Conservation (phyloP, 163 green algal species). For the Coccomyxa subellipsoidea region DNA sequence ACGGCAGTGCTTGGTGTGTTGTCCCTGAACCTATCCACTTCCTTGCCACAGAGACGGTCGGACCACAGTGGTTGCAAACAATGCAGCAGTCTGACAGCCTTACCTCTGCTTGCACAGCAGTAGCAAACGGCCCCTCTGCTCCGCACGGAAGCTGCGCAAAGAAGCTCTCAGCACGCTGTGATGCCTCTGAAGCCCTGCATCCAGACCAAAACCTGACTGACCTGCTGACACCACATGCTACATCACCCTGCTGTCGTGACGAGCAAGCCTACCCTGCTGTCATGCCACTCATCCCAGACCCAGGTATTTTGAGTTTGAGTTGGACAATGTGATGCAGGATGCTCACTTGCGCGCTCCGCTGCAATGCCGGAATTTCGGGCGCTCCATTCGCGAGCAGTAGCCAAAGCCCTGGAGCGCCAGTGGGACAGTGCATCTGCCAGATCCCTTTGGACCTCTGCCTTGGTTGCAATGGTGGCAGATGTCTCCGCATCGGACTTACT, state of each 20-base stretch:
- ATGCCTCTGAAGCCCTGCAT: slow-evolving; percentile 36
- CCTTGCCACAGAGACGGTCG: too few species aligned
- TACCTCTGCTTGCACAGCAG: slow-evolving; percentile 42
- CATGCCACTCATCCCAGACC: background rate
- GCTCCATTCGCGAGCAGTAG: slow-evolving; percentile 62
- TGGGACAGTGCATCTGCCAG: slow-evolving; percentile 56
- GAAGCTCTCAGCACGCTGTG: slow-evolving; percentile 65
- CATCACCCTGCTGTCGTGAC: too few species aligned
- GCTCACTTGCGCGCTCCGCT: slow-evolving; percentile 78
- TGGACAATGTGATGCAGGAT: too few species aligned
- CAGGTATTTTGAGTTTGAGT: too few species aligned
- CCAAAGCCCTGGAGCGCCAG: slow-evolving; percentile 74
- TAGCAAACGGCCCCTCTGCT: slow-evolving; percentile 50
- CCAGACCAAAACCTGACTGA: background rate
- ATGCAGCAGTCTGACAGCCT: background rate
- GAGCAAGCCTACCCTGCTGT: background rate
- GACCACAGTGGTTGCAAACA: too few species aligned
- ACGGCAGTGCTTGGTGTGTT: too few species aligned
- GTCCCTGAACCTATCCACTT: too few species aligned
- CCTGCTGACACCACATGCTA: too few species aligned
- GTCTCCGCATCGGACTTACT: slow-evolving; percentile 66
- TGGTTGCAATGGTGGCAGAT: slow-evolving; percentile 58
- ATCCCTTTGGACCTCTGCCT: background rate
- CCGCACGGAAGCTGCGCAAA: slow-evolving; percentile 48
- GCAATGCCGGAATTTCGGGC: slow-evolving; percentile 68